phyloP scores from a whole-genome alignment of 805 yeast genomes.

The Lipomyces sp. region DNA sequence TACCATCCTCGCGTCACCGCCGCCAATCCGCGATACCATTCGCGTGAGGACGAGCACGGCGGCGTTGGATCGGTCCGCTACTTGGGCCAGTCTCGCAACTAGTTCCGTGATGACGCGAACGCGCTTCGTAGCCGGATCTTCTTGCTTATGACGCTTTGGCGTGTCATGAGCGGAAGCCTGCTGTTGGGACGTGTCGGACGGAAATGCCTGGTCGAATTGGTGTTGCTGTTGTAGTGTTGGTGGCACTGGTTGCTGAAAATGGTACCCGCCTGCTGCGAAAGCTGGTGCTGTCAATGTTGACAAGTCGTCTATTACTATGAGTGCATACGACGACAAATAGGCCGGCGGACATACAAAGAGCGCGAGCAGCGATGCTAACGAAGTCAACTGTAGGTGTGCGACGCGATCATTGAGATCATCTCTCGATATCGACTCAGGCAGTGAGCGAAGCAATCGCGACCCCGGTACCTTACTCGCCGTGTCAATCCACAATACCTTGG shows the following conservation, averaged over 20 bases:
- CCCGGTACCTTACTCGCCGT: constrained; percentile 20
- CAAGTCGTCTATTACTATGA: constrained; percentile 30
- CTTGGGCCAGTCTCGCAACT: background rate
- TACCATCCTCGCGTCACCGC: constrained; percentile 25
- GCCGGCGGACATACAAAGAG: constrained; percentile 25
- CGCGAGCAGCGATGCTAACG: constrained; percentile 23
- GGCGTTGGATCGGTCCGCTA: constrained; percentile 19
- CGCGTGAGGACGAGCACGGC: constrained; percentile 25
- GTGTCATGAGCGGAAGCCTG: background rate
- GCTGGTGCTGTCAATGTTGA: constrained; percentile 18
- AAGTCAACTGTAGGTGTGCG: constrained; percentile 17
- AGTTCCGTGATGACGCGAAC: constrained; percentile 21
- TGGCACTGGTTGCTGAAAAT: constrained; percentile 3
- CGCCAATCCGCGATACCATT: constrained; percentile 26
- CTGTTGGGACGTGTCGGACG: background rate
- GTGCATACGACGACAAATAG: constrained; percentile 12
- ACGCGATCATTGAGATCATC: constrained; percentile 10
- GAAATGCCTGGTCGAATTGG: background rate
- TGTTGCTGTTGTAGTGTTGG: constrained; percentile 4
- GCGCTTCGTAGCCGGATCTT: constrained; percentile 19
- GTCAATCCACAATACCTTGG: constrained; percentile 34
- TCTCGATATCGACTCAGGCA: background rate
- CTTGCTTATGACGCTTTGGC: background rate
- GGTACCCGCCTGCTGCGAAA: constrained; percentile 10
- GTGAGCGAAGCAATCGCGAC: constrained; percentile 9